phyloP scores from a whole-genome alignment of 176 grass and related monocot genomes.

The Oryza brachyantha region DNA sequence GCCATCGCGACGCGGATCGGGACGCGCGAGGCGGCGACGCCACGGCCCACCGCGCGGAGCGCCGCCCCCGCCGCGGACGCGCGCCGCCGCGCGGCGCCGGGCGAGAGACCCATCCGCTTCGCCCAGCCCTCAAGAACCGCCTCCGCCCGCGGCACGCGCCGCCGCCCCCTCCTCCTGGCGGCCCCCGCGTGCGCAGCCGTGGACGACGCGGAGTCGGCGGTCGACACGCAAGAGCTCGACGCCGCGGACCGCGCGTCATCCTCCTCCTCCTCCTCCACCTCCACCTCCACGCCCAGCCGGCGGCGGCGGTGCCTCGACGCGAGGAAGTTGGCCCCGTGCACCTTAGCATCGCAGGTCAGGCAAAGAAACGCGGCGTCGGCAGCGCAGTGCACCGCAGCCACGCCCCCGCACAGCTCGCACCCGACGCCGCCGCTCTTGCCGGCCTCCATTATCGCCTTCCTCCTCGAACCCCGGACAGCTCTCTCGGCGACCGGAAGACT shows the following conservation, averaged over 20 bases:
- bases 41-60: slow-evolving; percentile 23
- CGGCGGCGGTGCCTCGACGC: slow-evolving; percentile 67
- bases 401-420: slow-evolving; percentile 63
- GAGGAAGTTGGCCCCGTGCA: slow-evolving; percentile 94
- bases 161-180: neutral
- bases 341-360: slow-evolving; percentile 62
- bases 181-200: neutral
- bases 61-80: neutral
- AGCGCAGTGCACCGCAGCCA: slow-evolving; percentile 77
- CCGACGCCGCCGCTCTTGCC: neutral
- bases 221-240: slow-evolving; percentile 49
- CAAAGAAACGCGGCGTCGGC: slow-evolving; percentile 84
- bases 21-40: slow-evolving; percentile 19
- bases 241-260: neutral
- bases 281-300: too few species aligned
- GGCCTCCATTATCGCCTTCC: neutral
- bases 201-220: slow-evolving; percentile 34
- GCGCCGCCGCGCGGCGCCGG: neutral
- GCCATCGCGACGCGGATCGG: slow-evolving; percentile 48
- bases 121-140: slow-evolving; percentile 43
- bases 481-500: too few species aligned
- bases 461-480: neutral
- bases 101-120: slow-evolving; percentile 28
- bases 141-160: slow-evolving; percentile 9
- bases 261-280: neutral